phyloP scores from a whole-genome alignment of 352 stramenopile genomes.

The Pythium rhizo-oryzae region DNA sequence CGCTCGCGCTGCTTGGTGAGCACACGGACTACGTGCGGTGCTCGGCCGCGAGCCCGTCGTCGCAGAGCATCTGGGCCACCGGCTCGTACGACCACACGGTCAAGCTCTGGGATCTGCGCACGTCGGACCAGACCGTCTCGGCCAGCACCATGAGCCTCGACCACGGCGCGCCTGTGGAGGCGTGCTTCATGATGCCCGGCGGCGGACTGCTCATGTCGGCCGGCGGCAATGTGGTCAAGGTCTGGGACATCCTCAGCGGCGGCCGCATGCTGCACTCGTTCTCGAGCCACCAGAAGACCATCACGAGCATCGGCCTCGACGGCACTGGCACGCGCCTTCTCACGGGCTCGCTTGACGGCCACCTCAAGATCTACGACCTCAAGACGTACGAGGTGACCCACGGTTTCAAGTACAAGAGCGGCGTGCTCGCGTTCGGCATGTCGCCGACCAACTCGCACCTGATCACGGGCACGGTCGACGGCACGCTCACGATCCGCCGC shows the following conservation, averaged over 20 bases:
- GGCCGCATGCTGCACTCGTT: slow-evolving; percentile 88
- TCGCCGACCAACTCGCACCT: slow-evolving; percentile 86
- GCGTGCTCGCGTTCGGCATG: slow-evolving; percentile 82
- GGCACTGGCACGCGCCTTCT: slow-evolving; percentile 89
- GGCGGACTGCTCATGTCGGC: slow-evolving; percentile 84
- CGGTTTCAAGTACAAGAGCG: slow-evolving; percentile 88
- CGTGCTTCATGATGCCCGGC: slow-evolving; percentile 85
- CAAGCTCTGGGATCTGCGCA: slow-evolving; percentile 91
- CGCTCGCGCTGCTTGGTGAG: slow-evolving; percentile 68
- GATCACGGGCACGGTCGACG: slow-evolving; percentile 75
- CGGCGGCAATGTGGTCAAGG: slow-evolving; percentile 89
- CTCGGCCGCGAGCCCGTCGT: slow-evolving; percentile 69
- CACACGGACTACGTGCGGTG: slow-evolving; percentile 91
- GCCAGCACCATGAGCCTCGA: slow-evolving; percentile 61
- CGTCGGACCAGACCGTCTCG: slow-evolving; percentile 63
- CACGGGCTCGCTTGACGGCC: slow-evolving; percentile 88
- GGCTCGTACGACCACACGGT: slow-evolving; percentile 94
- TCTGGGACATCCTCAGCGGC: slow-evolving; percentile 93
- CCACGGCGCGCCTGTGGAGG: slow-evolving; percentile 89
- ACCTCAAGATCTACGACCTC: slow-evolving; percentile 94
- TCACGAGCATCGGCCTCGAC: slow-evolving; percentile 90
- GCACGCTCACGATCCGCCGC: slow-evolving; percentile 80
- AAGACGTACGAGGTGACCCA: slow-evolving; percentile 91
- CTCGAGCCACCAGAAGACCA: slow-evolving; percentile 94
- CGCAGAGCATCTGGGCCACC: slow-evolving; percentile 82